phyloP scores from a whole-genome alignment of 2,329 filamentous ascomycete species.

The Thelonectria rubi region DNA sequence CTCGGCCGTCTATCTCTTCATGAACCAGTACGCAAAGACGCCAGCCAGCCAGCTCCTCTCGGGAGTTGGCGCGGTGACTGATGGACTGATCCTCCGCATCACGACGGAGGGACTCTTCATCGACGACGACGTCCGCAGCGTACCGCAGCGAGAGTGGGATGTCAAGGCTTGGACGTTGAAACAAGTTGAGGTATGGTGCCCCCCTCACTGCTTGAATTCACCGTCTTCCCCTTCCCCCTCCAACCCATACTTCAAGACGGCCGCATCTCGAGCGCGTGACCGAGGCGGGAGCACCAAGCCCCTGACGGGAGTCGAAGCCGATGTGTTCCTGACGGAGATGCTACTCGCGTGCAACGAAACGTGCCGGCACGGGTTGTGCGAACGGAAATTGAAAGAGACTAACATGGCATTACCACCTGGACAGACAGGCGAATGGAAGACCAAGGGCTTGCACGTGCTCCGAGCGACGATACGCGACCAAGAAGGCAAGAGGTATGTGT shows the following conservation, averaged over 20 bases:
- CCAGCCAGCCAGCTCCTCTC: slow-evolving; percentile 90
- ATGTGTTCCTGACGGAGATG: slow-evolving; percentile 70
- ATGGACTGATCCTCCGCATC: slow-evolving; percentile 90
- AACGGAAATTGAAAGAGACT: slow-evolving; percentile 55
- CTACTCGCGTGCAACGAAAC: slow-evolving; percentile 71
- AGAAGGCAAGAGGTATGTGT: slow-evolving; percentile 72
- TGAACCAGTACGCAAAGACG: slow-evolving; percentile 87
- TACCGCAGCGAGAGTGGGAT: slow-evolving; percentile 98
- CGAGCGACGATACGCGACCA: slow-evolving; percentile 72
- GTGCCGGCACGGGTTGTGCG: slow-evolving; percentile 64
- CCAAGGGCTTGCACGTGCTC: slow-evolving; percentile 67
- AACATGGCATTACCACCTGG: slow-evolving; percentile 51
- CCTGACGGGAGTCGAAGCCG: slow-evolving; percentile 71
- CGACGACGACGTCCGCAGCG: slow-evolving; percentile 90
- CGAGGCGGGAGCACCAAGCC: slow-evolving; percentile 59
- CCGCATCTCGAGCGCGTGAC: slow-evolving; percentile 56
- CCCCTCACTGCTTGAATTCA: slow-evolving; percentile 66
- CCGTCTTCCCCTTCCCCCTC: slow-evolving; percentile 54
- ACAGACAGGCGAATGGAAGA: slow-evolving; percentile 64
- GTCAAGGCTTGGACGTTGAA: slow-evolving; percentile 98
- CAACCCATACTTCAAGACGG: slow-evolving; percentile 56
- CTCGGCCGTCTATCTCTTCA: slow-evolving; percentile 90
- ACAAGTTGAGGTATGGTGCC: slow-evolving; percentile 87
- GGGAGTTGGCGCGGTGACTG: slow-evolving; percentile 84
- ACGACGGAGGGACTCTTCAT: slow-evolving; percentile 96